phyloP scores from a whole-genome alignment of 1,139 yeast species.

The Pichiaceae sp. region DNA sequence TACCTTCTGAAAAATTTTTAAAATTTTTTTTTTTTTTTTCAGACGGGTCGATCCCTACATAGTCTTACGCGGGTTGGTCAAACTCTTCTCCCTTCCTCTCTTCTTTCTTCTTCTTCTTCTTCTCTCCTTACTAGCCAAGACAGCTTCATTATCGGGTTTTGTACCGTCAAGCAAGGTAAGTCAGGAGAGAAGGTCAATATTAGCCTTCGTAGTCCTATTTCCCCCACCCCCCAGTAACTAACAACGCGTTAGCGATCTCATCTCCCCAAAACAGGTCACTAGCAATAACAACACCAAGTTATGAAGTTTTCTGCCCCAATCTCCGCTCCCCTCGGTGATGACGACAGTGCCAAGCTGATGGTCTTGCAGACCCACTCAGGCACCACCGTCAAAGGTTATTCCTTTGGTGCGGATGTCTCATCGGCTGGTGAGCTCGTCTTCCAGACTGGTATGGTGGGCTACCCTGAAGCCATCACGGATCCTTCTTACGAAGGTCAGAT shows the following conservation, averaged over 20 bases:
- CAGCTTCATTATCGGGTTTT: too few relatives aligned
- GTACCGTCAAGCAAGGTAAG: too few relatives aligned
- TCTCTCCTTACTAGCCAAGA: too few relatives aligned
- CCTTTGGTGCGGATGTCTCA: slow-evolving; percentile 88
- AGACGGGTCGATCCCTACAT: too few relatives aligned
- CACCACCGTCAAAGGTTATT: slow-evolving; percentile 84
- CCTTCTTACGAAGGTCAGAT: slow-evolving; percentile 99
- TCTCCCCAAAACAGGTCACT: background rate
- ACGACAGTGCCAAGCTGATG: slow-evolving; percentile 74
- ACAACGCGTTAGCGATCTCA: too few relatives aligned
- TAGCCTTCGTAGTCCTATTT: background rate
- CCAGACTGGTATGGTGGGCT: slow-evolving; percentile 99
- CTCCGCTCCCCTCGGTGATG: slow-evolving; percentile 74
- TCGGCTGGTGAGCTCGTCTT: slow-evolving; percentile 97
- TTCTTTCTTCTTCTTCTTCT: background rate
- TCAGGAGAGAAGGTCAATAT: background rate
- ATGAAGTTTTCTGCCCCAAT: slow-evolving; percentile 57
- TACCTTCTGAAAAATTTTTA: too few relatives aligned
- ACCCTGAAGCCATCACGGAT: slow-evolving; percentile 96
- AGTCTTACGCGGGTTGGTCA: too few relatives aligned
- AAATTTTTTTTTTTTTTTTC: too few relatives aligned
- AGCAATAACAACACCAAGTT: background rate
- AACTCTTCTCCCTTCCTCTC: background rate
- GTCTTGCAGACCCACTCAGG: slow-evolving; percentile 93
- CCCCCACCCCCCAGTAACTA: too few relatives aligned